Base-by-base conservation (phyloP, 75 land plant genomes). In the Picea sitchensis region DNA sequence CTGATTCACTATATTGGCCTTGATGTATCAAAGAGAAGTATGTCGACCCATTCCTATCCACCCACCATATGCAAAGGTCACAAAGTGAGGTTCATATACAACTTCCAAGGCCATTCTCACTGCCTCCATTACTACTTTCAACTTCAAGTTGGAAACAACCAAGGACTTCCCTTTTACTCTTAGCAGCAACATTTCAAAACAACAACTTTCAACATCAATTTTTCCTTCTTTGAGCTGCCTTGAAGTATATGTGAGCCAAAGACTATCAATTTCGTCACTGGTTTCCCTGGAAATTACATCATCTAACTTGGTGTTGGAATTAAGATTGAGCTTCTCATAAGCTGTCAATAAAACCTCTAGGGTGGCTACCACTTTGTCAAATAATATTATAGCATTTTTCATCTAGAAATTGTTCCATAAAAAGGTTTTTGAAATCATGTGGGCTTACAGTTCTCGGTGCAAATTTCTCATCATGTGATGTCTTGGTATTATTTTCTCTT, bases 101-200 rank as follows among this genome's bases (percentile, higher is more conserved):
- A 80, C 80, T 34, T 87, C 94, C 74, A 92, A 64, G 7, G 83
- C 88, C 87, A 89, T 84, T 73, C 91, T 76, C 13, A 92, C 68
- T 44, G 94, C 88, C 77, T 92, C 91, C 31, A 92, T 82, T 58
- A 87, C 86, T 47, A 90, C 88, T 58, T 92, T 92, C 14, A 92
- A 79, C 77, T 87, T 82, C 75, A 92, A 81, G 77, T 89, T 81
- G 14, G 90, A 85, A 36, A 87, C 73, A 38, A 87, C 67, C 47
- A 89, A 51, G 3, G 82, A 21, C 62, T 82, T 80, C 58, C 88
- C 94, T 77, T 77, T 86, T 54, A 20, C 41, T 30, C 82, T 60
- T 1, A 79, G 77, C 1, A 83, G 74, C 12, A 57, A 14, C 72
- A 89, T 21, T 41, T 61, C 51, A 18, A 82, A 83, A 65, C 89